These are phyloP conservation scores for Monotropa hypopitys DNA, from an alignment of 179 eudicot species.

Conservation along the genomic window DNA sequence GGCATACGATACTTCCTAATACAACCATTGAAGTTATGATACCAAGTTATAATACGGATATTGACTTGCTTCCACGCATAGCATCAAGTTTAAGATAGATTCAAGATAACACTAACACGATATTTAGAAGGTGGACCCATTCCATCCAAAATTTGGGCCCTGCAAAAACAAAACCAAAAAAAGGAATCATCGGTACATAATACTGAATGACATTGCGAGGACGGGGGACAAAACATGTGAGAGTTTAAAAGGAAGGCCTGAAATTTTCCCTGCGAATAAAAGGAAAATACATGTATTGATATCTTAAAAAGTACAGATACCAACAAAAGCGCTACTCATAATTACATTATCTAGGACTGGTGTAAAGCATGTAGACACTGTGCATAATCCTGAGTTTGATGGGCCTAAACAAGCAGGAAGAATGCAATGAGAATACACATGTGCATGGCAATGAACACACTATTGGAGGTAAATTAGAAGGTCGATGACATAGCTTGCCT, in stretches of 20 bases:
- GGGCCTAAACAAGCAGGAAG: constrained; percentile 64
- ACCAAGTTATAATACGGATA: not conserved
- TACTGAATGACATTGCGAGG: not conserved
- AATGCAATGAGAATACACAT: constrained; percentile 39
- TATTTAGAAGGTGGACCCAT: constrained; percentile 64
- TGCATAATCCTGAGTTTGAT: constrained; percentile 77
- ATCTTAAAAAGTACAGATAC: not conserved
- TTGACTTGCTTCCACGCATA: not conserved
- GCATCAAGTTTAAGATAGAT: not conserved
- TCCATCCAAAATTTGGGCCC: constrained; percentile 83
- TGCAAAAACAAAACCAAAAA: constrained; percentile 14
- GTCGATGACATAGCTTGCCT: constrained; percentile 37
- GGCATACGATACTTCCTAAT: not conserved
- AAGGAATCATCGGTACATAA: not conserved
- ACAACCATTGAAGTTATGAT: not conserved
- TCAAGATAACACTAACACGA: not conserved
- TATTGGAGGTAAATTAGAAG: not conserved
- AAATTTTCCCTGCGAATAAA: not conserved
- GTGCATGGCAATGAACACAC: constrained; percentile 13
- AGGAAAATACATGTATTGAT: not conserved
- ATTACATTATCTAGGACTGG: constrained; percentile 65
- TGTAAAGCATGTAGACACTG: constrained; percentile 96
- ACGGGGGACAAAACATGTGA: not conserved
- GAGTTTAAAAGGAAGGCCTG: not conserved
- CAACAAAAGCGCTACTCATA: constrained; percentile 5